Base-by-base conservation (phyloP, 225 moss, liverwort and hornwort species). In the Marchantia polymorpha region DNA sequence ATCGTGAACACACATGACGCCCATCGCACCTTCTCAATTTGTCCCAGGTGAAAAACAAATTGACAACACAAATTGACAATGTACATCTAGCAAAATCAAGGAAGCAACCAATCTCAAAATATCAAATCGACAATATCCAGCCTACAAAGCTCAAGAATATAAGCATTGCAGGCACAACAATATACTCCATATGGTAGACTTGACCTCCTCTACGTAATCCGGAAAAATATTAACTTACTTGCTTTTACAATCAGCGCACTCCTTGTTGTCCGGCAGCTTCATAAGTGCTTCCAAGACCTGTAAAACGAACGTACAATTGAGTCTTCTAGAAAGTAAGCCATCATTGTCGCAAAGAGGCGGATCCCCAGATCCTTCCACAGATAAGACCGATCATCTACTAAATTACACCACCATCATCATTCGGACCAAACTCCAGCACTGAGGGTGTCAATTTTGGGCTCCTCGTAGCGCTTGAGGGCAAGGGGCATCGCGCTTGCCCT, bases 221-320 rank as follows among this genome's bases (percentile, higher is more conserved):
- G 54, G 27, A 12, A 25, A 30, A 31, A 73, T 12, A 58, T 12
- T 61, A 23, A 89, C 89, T 86, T 75, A 94, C 94, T 95, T 99
- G 92, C 93, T 90, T 58, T 87, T 87, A 83, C 99, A 99, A 87
- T 99, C 99, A 25, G 99, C 99, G 79, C 99, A 99, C 89, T 99
- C 95, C 82, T 88, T 92, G 84, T 99, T 95, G 68, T 99, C 99
- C 23, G 95, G 90, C 74, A 89, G 81, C 82, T 99, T 99, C 95
- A 92, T 99, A 75, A 99, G 88, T 23, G 91, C 88, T 85, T 99
- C 99, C 87, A 99, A 53, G 81, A 95, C 89, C 94, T 93, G 92
- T 82, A 81, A 61, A 46, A 81, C 12, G 75, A 26, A 72, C 46
- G 25, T 46, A 30, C 20, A 17, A 12, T 22, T 30, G 7, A 53